phyloP scores from a whole-genome alignment of 495 filamentous ascomycete species.

The Paragyromitra xinjiangensis region DNA sequence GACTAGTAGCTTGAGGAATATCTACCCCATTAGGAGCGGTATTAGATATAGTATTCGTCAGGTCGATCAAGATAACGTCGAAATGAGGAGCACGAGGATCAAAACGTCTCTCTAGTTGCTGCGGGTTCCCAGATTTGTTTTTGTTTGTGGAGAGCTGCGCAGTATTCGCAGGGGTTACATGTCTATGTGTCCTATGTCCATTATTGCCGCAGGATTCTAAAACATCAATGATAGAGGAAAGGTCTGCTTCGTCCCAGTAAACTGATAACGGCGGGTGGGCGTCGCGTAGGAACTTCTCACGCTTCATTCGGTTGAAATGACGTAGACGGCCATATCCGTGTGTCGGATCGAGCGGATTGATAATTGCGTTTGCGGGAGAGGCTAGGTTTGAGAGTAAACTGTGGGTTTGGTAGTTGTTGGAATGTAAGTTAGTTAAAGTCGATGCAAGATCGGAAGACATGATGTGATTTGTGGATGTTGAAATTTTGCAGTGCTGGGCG shows the following conservation, averaged over 20 bases:
- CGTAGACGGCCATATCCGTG: constrained; percentile 42
- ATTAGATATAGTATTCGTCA: constrained; percentile 19
- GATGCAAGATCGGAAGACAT: background rate
- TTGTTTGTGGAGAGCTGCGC: background rate
- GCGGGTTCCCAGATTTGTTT: background rate
- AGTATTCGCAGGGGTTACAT: background rate
- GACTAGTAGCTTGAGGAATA: background rate
- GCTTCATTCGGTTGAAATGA: constrained; percentile 42
- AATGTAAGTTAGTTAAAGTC: background rate
- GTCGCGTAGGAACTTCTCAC: constrained; percentile 16
- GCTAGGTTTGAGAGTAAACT: background rate
- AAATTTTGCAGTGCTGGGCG: no score
- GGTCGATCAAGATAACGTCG: constrained; percentile 36
- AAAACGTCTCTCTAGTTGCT: constrained; percentile 14
- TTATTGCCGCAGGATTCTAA: constrained; percentile 32
- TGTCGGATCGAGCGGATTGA: constrained; percentile 18
- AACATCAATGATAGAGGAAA: constrained; percentile 12
- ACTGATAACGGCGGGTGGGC: constrained; percentile 25
- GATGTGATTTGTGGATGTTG: background rate
- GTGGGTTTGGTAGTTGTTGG: background rate
- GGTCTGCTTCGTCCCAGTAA: constrained; percentile 28
- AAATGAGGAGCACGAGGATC: constrained; percentile 44
- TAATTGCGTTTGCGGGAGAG: constrained; percentile 21
- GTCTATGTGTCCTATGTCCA: background rate
- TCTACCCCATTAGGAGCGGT: background rate